phyloP scores from a whole-genome alignment of 129 eudicot species.

The Glebionis coronaria region DNA sequence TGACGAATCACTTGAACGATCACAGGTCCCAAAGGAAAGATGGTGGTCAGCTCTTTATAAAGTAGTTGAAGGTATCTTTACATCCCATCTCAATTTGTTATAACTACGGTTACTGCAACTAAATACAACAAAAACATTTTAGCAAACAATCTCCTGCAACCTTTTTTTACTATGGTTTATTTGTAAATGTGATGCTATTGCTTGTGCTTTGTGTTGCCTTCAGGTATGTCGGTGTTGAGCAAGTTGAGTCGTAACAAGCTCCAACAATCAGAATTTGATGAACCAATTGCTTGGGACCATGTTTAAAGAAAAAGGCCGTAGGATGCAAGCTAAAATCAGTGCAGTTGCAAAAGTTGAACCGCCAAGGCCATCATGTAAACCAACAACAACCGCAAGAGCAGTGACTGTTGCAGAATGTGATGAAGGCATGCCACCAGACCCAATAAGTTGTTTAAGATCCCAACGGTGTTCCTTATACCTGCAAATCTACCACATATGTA shows the following conservation, averaged over 20 bases:
- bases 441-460: conserved; percentile 82
- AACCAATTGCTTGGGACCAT: no score
- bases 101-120: no score
- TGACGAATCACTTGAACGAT: conserved; percentile 57
- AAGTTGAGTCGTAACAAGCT: no score
- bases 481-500: conserved; percentile 43
- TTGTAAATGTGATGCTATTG: no score
- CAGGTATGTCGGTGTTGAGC: no score
- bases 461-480: conserved; percentile 85
- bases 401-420: conserved; percentile 96
- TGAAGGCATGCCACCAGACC: conserved; percentile 99
- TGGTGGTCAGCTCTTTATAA: conserved; percentile 94
- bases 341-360: conserved; percentile 68
- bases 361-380: conserved; percentile 75
- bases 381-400: conserved; percentile 87
- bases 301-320: conserved; percentile 32
- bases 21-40: conserved; percentile 56
- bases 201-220: no score
- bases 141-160: no score
- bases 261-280: no score
- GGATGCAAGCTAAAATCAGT: conserved; percentile 67
- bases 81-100: not conserved
- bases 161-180: no score
- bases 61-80: conserved; percentile 78
- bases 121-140: no score